A percentile compares a stretch with the other conserved stretches of the same genome.
These are phyloP conservation scores for Suillus weaverae DNA, from an alignment of 768 basidiomycete species.

Conservation along the genomic window DNA sequence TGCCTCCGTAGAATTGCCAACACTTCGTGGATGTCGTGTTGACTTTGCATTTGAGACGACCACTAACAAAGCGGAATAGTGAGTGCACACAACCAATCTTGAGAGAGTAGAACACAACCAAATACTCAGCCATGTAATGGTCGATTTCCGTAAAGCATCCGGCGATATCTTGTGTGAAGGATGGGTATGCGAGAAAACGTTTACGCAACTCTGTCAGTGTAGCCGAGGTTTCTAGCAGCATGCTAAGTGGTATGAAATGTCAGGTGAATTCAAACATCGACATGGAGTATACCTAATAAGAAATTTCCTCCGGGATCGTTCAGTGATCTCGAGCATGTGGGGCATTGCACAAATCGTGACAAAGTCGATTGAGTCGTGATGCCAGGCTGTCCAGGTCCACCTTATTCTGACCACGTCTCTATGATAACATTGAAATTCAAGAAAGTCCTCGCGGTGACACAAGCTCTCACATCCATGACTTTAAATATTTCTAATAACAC, in stretches of 20 bases:
- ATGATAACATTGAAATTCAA: too few species aligned
- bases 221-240: background rate
- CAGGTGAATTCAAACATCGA: background rate
- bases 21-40: background rate
- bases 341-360: background rate
- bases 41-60: background rate
- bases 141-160: background rate
- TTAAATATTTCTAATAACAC: too few species aligned
- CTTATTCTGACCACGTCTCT: background rate
- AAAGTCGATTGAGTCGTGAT: background rate
- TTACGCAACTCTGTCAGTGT: background rate
- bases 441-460: too few species aligned
- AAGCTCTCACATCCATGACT: too few species aligned
- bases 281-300: background rate
- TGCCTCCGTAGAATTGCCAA: constrained; percentile 8
- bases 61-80: background rate
- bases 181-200: background rate
- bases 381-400: background rate
- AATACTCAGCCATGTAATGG: background rate
- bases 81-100: background rate
- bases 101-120: background rate
- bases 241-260: too few species aligned
- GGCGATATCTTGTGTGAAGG: background rate
- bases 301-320: background rate
- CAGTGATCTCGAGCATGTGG: background rate